Evolutionary conservation across 2,329 filamentous ascomycete species (phyloP), one percentile per base, ranked within the genome.

Genomic region (Trichoderma sp.): DNA sequence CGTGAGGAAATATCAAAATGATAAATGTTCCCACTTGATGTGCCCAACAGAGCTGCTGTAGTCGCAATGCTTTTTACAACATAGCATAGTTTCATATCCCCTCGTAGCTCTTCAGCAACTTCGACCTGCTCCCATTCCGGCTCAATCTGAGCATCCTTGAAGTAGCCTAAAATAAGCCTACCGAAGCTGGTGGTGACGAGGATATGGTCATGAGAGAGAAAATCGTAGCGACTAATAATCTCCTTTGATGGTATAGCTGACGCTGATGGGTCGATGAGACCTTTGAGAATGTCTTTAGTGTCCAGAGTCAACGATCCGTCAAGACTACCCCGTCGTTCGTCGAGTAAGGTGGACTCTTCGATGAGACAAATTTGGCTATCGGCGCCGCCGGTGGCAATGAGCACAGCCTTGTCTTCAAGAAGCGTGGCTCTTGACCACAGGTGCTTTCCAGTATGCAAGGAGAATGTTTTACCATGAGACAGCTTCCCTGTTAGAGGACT

Each of bases 371-470:
- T 85, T 74, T 86, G 89, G 17, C 94, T 92, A 81, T 99, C 96
- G 12, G 93, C 92, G n/a, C 93, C 96, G 13, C 96, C 96, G 2
- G 93, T 94, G 4, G 88, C 90, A 23, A 94, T 80, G 1, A 86
- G 73, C 0, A 84, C 79, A 15, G 79, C 75, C 1, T 78, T 76
- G 2, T 77, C 75, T 72, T 74, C 72, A 20, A 71, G 71, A 3
- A 80, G 75, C 8, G 86, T 73, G 13, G 88, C 88, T 47, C 90
- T 85, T 0, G 94, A 91, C 95, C 95, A 98, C 7, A 98, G 90
- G 78, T 98, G 94, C 80, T 98, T 99, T 7, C 96, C 96, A 39
- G 85, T 86, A 78, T 98, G 95, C 72, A 90, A 88, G 3, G 87
- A 85, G 64, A 89, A 87, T 8, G 86, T 88, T 2, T 85, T 83